These are phyloP conservation scores for Heritiera fomes DNA, from an alignment of 345 rosid species.

Conservation along the genomic window DNA sequence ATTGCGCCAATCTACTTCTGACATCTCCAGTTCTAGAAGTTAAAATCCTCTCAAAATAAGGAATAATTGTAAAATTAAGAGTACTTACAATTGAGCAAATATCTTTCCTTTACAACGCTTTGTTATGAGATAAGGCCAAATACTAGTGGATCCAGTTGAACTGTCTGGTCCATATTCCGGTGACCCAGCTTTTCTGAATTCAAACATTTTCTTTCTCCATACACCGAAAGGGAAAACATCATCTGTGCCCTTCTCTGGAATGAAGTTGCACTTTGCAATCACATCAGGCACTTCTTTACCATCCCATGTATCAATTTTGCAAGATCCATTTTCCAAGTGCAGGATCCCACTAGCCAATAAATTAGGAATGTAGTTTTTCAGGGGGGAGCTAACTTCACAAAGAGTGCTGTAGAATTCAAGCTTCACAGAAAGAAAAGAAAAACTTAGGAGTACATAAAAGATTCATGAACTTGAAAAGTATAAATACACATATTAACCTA, in stretches of 20 bases:
- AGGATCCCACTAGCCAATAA: conserved; percentile 79
- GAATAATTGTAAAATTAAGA: conserved; percentile 13
- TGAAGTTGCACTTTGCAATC: conserved; percentile 47
- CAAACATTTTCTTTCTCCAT: conserved; percentile 72
- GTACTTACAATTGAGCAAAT: conserved; percentile 78
- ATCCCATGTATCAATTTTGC: conserved; percentile 72
- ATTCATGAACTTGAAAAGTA: conserved; percentile 8
- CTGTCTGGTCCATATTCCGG: conserved; percentile 34
- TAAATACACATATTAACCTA: conserved; percentile 24
- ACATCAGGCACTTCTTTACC: conserved; percentile 79
- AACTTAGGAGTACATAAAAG: conserved; percentile 25
- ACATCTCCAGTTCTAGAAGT: conserved; percentile 16
- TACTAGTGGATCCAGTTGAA: conserved; percentile 40
- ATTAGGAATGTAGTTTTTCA: conserved; percentile 69
- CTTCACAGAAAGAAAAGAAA: conserved; percentile 47
- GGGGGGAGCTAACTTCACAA: conserved; percentile 48
- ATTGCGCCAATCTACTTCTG: conserved; percentile 18
- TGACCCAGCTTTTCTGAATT: conserved; percentile 52
- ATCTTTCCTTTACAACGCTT: conserved; percentile 91
- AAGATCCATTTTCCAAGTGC: conserved; percentile 63
- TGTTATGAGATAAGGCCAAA: conserved; percentile 89
- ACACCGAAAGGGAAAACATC: conserved; percentile 70
- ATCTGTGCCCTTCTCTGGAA: conserved; percentile 38
- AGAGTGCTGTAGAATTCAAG: conserved; percentile 76
- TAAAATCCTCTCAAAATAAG: conserved; percentile 6